Base-by-base conservation (phyloP, 139 green algal species). In the Helicosporidium sp. region DNA sequence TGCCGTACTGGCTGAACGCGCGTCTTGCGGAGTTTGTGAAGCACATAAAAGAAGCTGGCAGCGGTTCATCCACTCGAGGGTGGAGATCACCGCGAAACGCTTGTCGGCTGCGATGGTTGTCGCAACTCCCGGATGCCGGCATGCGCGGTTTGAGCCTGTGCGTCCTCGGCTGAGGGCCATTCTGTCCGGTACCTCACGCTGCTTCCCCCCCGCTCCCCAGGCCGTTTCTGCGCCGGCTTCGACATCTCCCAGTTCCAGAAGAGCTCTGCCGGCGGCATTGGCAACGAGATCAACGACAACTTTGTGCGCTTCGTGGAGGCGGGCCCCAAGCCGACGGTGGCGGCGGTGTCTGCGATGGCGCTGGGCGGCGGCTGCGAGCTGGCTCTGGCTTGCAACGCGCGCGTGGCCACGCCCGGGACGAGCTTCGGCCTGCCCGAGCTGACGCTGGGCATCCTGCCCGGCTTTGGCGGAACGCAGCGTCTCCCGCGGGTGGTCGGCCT, bases 401-500 rank as follows among this genome's bases (percentile, higher is more conserved):
- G 85, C 24, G 40, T 86, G 17, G 62, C 57, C 29, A 68, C 73
- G 4, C 61, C 68, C 33, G 74, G 74, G 41, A 71, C 77, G 23
- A 68, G 72, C 46, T 54, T 97, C 24, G 90, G 89, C 17, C 73
- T 99, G 51, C 89, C 89, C 10, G 90, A 99, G 71, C 70, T 97
- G 54, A 65, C 84, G 51, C 75, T 97, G 18, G 87, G 87, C 47
- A 94, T 96, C 62, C 85, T 97, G 26, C 87, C 87, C 16, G 90
- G 90, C 19, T 95, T 97, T 73, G 90, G 90, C 13, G 90, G 90
- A 58, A 99, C 90, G 3, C 82, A 99, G 72, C 69, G 90, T 35
- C 67, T 99, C 61, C 89, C 90, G 3, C 73, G 90, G 26, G 65
- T 96, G 19, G 85, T 95, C 29, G 90, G 90, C 17, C 64, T 99